Base-by-base conservation (phyloP, 192 early-diverging fungal genomes). In the Phycomyces blakesleeanus region DNA sequence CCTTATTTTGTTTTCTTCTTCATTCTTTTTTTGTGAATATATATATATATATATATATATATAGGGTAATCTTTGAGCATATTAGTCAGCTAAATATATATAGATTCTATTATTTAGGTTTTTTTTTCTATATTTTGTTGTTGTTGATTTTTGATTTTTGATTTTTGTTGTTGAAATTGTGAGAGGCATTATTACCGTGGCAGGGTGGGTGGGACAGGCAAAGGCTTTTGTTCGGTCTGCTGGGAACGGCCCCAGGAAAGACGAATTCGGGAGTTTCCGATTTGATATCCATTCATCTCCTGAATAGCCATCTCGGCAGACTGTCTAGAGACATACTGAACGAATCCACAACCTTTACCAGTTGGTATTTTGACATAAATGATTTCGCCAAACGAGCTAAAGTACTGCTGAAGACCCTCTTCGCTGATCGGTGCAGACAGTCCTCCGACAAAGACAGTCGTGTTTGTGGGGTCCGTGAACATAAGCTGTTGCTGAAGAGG, bases 401-500 rank as follows among this genome's bases (percentile, higher is more conserved):
- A 98, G 64, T 85, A 83, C 6, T 84, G 82, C 37, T 83, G 72
- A 59, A 98, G 81, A 55, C 97, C 94, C 52, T 94, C 90, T 67
- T 97, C 95, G 24, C 81, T 81, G n/a, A 91, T 87, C 11, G 51
- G 39, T 8, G 89, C 81, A 42, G 83, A 89, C 44, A 98, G 76
- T 5, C 95, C 95, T 21, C 97, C 97, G 22, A 98, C 93, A 81
- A 98, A 98, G 27, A 98, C 93, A 2, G 97, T 98, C 4, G 95
- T 97, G 77, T 97, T 97, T 73, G 77, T 88, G 42, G 93, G 93
- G 71, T 97, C 95, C 26, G 77, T 85, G 65, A 71, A 85, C 7
- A 62, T 51, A 3, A 76, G 62, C 24, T 80, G 83, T n/a, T 74
- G 57, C 34, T 68, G 67, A 42, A 85, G 79, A 34, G 89, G 80